phyloP scores from a whole-genome alignment of 192 early-diverging fungal species.

The Radiomyces spectabilis region DNA sequence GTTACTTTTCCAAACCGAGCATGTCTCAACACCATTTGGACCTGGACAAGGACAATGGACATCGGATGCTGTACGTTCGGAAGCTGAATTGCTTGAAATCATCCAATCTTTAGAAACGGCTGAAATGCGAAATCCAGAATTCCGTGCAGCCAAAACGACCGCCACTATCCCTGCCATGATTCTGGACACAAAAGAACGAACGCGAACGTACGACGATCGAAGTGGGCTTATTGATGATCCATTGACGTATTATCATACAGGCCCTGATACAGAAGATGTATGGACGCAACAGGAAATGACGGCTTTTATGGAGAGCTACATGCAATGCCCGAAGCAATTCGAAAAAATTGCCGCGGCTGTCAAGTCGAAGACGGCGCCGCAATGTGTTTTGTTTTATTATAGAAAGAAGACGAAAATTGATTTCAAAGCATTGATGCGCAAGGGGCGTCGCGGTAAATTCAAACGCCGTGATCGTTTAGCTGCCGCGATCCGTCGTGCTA shows the following conservation, averaged over 20 bases:
- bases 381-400: conserved; percentile 75
- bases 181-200: conserved; percentile 46
- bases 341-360: conserved; percentile 59
- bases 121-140: conserved; percentile 63
- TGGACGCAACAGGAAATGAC: conserved; percentile 64
- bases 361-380: conserved; percentile 54
- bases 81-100: conserved; percentile 70
- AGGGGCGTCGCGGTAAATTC: conserved; percentile 38
- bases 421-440: conserved; percentile 54
- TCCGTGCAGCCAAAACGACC: conserved; percentile 62
- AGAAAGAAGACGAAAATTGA: conserved; percentile 68
- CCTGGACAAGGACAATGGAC: conserved; percentile 37
- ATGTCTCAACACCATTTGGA: conserved; percentile 18
- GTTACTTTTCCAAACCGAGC: conserved; percentile 11
- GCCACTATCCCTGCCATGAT: conserved; percentile 72
- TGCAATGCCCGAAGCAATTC: conserved; percentile 69
- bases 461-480: conserved; percentile 37
- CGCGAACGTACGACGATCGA: conserved; percentile 47
- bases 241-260: conserved; percentile 50
- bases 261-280: conserved; percentile 42
- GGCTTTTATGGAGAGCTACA: conserved; percentile 57
- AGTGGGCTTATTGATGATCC: conserved; percentile 55
- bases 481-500: conserved; percentile 26
- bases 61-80: conserved; percentile 68
- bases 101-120: conserved; percentile 64